Evolutionary conservation across 169 alveolate species (phyloP).

Genomic region (Cryptosporidium muris): DNA sequence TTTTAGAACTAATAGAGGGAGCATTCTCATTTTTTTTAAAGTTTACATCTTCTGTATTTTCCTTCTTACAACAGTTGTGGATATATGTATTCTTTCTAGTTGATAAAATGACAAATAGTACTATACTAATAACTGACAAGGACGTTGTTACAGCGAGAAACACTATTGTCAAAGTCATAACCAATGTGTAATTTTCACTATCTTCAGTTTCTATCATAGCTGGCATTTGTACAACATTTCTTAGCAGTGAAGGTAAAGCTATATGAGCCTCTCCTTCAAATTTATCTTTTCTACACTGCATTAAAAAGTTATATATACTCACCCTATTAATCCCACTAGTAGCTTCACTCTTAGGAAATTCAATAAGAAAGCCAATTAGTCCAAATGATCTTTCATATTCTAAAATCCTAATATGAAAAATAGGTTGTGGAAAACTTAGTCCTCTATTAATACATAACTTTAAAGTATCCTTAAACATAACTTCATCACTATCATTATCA

Average conservation of each 20-base stretch:
- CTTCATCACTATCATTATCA: slow-evolving; percentile 33
- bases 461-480: slow-evolving; percentile 12
- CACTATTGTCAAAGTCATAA: slow-evolving; percentile 50
- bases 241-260: slow-evolving; percentile 16
- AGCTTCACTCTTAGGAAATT: slow-evolving; percentile 43
- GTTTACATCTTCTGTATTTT: not conserved
- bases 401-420: slow-evolving; percentile 20
- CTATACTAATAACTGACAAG: slow-evolving; percentile 46
- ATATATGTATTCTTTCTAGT: slow-evolving; percentile 12
- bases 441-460: slow-evolving; percentile 64
- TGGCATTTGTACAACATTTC: slow-evolving; percentile 18
- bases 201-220: slow-evolving; percentile 20
- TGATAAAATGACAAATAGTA: slow-evolving; percentile 16
- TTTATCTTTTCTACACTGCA: slow-evolving; percentile 61
- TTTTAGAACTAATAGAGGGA: too few relatives aligned
- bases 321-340: slow-evolving; percentile 23
- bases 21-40: not conserved
- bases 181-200: slow-evolving; percentile 28
- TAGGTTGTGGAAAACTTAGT: slow-evolving; percentile 62
- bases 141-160: slow-evolving; percentile 66
- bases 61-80: not conserved
- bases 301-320: slow-evolving; percentile 15
- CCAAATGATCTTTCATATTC: slow-evolving; percentile 59
- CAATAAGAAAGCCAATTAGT: slow-evolving; percentile 45
- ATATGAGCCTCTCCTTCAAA: slow-evolving; percentile 65